Percentiles rank a stretch among this genome's conserved stretches.
Evolutionary conservation across 2,329 filamentous ascomycete genomes (phyloP).

Genomic region (Tolypocladium capitatum): DNA sequence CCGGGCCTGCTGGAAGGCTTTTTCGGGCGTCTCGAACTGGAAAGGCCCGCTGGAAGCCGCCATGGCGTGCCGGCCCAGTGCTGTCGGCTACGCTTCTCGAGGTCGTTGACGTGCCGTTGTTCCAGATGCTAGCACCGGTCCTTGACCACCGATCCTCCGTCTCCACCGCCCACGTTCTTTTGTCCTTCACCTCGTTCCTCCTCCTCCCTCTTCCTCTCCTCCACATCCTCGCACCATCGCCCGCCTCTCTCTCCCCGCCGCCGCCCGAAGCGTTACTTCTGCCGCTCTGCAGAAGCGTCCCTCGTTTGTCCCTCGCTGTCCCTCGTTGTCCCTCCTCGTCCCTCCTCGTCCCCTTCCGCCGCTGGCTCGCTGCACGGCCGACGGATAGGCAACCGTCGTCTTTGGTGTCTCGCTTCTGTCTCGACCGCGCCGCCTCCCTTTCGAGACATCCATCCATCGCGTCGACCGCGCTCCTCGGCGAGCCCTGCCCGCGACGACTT

Average conservation of each 20-base stretch:
- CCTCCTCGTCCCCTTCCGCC: neutral
- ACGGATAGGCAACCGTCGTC: neutral
- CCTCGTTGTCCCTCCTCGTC: no score
- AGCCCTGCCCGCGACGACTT: neutral
- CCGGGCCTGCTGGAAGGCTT: neutral
- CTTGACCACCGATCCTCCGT: neutral
- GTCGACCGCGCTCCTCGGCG: neutral
- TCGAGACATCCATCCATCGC: constrained; percentile 1
- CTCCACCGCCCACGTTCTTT: neutral
- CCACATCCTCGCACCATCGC: constrained; percentile 1
- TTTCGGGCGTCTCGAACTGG: neutral
- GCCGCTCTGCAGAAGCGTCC: neutral
- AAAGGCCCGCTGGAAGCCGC: neutral
- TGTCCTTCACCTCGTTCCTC: constrained; percentile 3
- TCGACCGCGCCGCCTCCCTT: neutral
- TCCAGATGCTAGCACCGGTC: no score
- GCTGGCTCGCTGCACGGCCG: neutral
- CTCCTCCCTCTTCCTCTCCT: constrained; percentile 1
- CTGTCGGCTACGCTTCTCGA: no score
- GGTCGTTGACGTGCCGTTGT: neutral
- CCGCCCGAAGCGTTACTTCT: neutral
- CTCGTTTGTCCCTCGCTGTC: neutral
- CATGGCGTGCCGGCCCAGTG: neutral
- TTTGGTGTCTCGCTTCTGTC: neutral
- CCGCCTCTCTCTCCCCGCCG: neutral